Evolutionary conservation across 352 stramenopile genomes (phyloP).

Genomic region (Phytophthora chlamydospora): DNA sequence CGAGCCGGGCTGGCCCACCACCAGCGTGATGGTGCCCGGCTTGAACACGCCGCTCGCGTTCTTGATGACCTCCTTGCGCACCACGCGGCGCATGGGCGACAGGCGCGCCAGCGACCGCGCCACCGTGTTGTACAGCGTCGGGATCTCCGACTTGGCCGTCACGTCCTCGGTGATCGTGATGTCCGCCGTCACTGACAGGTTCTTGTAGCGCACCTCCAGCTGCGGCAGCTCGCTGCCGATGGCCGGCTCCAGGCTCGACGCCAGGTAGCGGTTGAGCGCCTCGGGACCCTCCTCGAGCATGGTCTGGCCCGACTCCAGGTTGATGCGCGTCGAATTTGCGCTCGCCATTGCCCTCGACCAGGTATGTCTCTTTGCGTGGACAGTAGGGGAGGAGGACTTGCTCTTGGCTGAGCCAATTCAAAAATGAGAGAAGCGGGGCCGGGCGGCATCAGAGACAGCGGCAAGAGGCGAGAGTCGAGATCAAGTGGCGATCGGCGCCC

Average conservation of each 20-base stretch:
- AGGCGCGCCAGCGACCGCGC: constrained; percentile 12
- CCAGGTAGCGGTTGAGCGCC: constrained; percentile 30
- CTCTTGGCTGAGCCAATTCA: constrained; percentile 7
- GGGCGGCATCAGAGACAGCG: constrained; percentile 1
- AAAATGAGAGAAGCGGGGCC: constrained; percentile 11
- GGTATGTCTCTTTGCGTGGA: background rate
- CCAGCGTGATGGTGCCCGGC: constrained; percentile 18
- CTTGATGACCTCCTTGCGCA: constrained; percentile 38
- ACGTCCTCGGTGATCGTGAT: constrained; percentile 29
- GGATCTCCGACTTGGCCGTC: constrained; percentile 25
- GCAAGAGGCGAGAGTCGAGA: background rate
- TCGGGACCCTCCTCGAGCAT: constrained; percentile 32
- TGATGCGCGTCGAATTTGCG: constrained; percentile 8
- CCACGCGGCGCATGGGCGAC: constrained; percentile 23
- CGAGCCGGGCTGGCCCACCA: constrained; percentile 10
- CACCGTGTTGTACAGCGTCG: constrained; percentile 48
- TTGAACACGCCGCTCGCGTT: constrained; percentile 30
- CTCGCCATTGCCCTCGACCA: constrained; percentile 6
- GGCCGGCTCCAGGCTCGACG: constrained; percentile 36
- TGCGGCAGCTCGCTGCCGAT: constrained; percentile 48
- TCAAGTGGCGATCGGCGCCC: background rate
- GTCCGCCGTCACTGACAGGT: constrained; percentile 49
- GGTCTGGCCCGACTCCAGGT: constrained; percentile 23
- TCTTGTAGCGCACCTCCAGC: constrained; percentile 54
- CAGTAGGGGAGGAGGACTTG: constrained; percentile 14